phyloP scores from a whole-genome alignment of 2,329 filamentous ascomycete species.

The Exophiala sideris region DNA sequence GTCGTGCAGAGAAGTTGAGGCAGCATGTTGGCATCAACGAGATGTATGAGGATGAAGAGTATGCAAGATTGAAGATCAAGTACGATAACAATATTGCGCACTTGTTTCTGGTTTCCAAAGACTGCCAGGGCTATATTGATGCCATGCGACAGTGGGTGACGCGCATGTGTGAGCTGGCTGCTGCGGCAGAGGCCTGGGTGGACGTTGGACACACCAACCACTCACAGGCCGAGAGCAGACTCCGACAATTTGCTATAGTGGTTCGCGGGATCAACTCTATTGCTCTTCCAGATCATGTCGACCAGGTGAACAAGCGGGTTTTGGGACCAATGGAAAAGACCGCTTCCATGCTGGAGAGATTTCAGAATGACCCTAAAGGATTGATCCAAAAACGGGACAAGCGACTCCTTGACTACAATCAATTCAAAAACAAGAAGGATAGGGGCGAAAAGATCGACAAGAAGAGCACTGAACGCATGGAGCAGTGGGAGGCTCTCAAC shows the following conservation, averaged over 20 bases:
- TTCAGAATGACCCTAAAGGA: constrained; percentile 58
- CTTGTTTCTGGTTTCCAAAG: constrained; percentile 84
- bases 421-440: constrained; percentile 72
- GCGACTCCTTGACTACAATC: constrained; percentile 83
- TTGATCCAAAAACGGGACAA: constrained; percentile 95
- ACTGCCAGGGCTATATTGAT: constrained; percentile 90
- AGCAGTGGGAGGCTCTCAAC: constrained; percentile 87
- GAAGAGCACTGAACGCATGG: constrained; percentile 76
- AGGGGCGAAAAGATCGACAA: constrained; percentile 82
- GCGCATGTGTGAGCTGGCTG: constrained; percentile 74
- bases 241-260: constrained; percentile 84
- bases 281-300: constrained; percentile 77
- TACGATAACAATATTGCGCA: constrained; percentile 92
- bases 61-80: constrained; percentile 74
- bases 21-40: constrained; percentile 64
- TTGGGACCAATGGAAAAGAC: constrained; percentile 13
- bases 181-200: constrained; percentile 79
- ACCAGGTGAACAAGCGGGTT: constrained; percentile 36
- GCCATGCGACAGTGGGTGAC: constrained; percentile 75
- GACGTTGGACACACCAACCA: constrained; percentile 65
- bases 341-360: constrained; percentile 23
- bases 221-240: constrained; percentile 87
- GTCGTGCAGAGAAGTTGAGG: constrained; percentile 80
- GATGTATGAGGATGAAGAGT: constrained; percentile 74
- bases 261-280: constrained; percentile 82